Evolutionary conservation across 495 filamentous ascomycete species (phyloP), one percentile per base, ranked within the genome.

Genomic region (Aspergillus wentii): DNA sequence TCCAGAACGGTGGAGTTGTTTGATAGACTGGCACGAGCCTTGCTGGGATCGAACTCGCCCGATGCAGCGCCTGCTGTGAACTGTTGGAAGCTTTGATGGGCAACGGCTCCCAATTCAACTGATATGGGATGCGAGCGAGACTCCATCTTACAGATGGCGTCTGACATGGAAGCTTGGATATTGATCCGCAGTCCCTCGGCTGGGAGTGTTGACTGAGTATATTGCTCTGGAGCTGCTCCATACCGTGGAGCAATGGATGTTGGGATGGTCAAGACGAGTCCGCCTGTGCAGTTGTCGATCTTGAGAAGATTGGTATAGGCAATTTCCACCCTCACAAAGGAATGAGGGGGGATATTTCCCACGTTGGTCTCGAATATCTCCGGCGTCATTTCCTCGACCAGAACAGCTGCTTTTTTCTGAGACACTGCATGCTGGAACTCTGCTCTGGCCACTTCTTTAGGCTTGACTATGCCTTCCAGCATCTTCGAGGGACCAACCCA

Each of bases 181-280:
- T 45, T 35, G 19, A 49, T 35, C 4, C 32, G 26, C 16, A 49
- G 41, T 4, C 40, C 34, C 22, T 49, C 44, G n/a, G 23, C 31
- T 22, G 28, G 7, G 26, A 37, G 14, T 17, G 39, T 39, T 13
- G 21, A 13, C 15, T 15, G 35, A 23, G 5, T n/a, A 19, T 43
- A 41, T 9, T 27, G 29, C 13, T 21, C 16, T 8, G 39, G 42
- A 9, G 30, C 25, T 13, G 17, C 11, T 9, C 56, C 56, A 37
- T 60, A 60, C 29, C 56, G 15, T 1, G 56, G 52, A 4, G 53
- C 56, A 8, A 60, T 36, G 16, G 41, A 51, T 2, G 50, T 57
- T 15, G 56, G 56, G 27, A 60, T 37, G 8, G 44, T 60, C 13
- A 60, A 35, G 3, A 49, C 23, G 0, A 48, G 16, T 0, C 48